Conservation (phyloP, 371 early-diverging fungal genomes). For the Mortierella polycephala region DNA sequence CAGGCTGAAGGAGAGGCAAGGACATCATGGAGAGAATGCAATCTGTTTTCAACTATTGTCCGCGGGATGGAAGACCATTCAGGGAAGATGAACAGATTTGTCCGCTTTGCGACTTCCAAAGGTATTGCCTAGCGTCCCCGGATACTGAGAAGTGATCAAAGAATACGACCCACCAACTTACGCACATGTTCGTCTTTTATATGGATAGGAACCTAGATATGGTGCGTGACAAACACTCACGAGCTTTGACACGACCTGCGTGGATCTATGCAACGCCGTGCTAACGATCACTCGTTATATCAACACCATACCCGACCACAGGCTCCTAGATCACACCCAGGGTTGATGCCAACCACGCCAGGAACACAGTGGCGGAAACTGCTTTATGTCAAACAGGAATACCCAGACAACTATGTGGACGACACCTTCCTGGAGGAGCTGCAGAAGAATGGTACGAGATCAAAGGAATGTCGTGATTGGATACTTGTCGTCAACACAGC, state of each 20-base stretch:
- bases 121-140: slow-evolving; percentile 13
- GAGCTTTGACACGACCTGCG: no score
- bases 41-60: slow-evolving; percentile 48
- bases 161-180: background rate
- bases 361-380: slow-evolving; percentile 85
- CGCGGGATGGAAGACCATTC: slow-evolving; percentile 50
- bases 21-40: slow-evolving; percentile 22
- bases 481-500: background rate
- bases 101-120: slow-evolving; percentile 49
- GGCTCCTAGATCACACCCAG: slow-evolving; percentile 20
- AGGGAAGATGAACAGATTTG: slow-evolving; percentile 50
- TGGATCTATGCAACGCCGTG: no score
- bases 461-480: background rate
- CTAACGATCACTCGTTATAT: no score
- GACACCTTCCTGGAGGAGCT: slow-evolving; percentile 86
- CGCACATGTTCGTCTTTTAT: background rate
- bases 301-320: slow-evolving; percentile 4
- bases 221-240: no score
- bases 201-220: no score
- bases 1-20: background rate
- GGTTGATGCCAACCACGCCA: slow-evolving; percentile 4
- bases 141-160: background rate
- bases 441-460: slow-evolving; percentile 83
- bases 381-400: slow-evolving; percentile 90
- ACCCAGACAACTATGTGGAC: slow-evolving; percentile 95